Percentiles rank a stretch among this genome's conserved stretches.
phyloP scores from a whole-genome alignment of 768 basidiomycete species.

The Tubosaeta sp. region DNA sequence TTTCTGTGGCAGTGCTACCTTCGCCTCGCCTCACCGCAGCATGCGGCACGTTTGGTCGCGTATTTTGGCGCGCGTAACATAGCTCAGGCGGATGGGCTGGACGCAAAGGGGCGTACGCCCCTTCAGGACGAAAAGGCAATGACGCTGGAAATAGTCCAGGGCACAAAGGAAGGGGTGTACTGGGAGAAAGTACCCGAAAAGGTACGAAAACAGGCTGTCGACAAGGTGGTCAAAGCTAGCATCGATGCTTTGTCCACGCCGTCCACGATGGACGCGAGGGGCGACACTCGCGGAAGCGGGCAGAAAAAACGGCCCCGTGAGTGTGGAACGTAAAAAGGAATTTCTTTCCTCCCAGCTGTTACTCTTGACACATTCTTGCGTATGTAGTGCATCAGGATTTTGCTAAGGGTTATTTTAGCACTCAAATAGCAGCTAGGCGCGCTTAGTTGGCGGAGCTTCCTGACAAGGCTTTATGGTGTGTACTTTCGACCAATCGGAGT shows the following conservation, averaged over 20 bases:
- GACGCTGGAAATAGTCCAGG: conserved; percentile 52
- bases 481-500: no score
- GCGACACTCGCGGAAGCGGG: not conserved
- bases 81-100: conserved; percentile 51
- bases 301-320: conserved; percentile 19
- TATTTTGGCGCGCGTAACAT: conserved; percentile 38
- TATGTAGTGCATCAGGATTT: no score
- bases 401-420: no score
- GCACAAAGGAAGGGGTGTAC: conserved; percentile 65
- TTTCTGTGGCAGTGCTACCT: conserved; percentile 59
- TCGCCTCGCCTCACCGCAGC: conserved; percentile 52
- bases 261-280: not conserved
- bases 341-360: no score
- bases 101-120: conserved; percentile 40
- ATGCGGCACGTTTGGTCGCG: conserved; percentile 42
- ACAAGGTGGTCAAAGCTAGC: conserved; percentile 31
- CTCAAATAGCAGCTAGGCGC: no score
- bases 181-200: conserved; percentile 81
- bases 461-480: no score
- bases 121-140: conserved; percentile 31
- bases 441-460: no score
- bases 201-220: conserved; percentile 57
- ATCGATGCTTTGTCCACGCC: not conserved
- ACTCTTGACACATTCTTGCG: no score
- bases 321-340: no score